Base-by-base conservation (phyloP, 208 protist species). In the Phytomonas sp. region DNA sequence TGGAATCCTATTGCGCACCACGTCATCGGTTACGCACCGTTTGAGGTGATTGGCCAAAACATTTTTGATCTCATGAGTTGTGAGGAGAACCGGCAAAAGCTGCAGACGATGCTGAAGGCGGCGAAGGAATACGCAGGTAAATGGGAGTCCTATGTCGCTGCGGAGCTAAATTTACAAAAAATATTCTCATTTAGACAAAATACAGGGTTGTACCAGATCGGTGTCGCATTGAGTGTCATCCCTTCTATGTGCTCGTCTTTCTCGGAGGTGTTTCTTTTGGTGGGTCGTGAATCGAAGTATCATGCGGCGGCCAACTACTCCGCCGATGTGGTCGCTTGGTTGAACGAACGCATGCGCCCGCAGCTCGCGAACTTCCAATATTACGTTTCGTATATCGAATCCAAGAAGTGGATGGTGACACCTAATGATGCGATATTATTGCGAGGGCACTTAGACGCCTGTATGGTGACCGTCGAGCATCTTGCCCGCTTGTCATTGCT, bases 181-280 rank as follows among this genome's bases (percentile, higher is more conserved):
- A 74, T 82, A 15, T 87, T 87, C 36, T 72, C 79, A 29, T 96
- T 96, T 66, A 79, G 81, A 31, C 86, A 91, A 69, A 82, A 79
- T 66, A 82, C 78, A 28, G 81, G 76, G 9, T 63, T 93, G 23
- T 91, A 84, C 60, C 62, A 88, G 66, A 81, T 91, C 8, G 81
- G 77, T 11, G 70, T 94, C 29, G 71, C 83, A 4, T 78, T 96
- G 26, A 88, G 79, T 60, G 77, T 92, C 66, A 73, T 96, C 9
- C 91, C 91, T 26, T 96, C 87, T 1, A 77, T 76, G 71, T 71
- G 70, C 61, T 60, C 68, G 3, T 63, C 72, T 29, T 82, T 77
- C 15, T 69, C 80, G 26, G 83, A 96, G 75, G 88, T 96, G 67
- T 70, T 96, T 70, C 76, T 96, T 60, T 78, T 94, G 62, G 73